These are phyloP conservation scores for Colletotrichum lindemuthianum DNA, from an alignment of 2,329 filamentous ascomycete species.

Conservation along the genomic window DNA sequence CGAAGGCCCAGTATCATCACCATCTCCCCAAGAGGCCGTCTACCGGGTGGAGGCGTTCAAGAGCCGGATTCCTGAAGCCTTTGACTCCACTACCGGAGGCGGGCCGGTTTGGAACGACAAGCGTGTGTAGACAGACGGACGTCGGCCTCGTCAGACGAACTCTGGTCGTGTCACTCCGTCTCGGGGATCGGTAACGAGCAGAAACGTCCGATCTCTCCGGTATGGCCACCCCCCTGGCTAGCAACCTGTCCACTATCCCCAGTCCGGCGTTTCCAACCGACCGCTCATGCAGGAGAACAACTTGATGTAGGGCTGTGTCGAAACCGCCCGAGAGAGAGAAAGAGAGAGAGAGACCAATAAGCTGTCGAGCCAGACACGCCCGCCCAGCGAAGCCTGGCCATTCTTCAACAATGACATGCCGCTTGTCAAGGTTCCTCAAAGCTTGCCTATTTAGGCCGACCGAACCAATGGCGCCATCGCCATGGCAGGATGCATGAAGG, in stretches of 20 bases:
- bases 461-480: conserved; percentile 25
- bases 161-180: no score
- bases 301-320: neutral
- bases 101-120: no score
- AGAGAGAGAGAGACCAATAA: neutral
- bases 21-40: no score
- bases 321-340: neutral
- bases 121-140: no score
- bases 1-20: no score
- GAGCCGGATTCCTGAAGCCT: no score
- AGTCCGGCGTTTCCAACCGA: neutral
- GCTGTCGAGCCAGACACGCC: neutral
- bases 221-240: neutral
- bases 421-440: neutral
- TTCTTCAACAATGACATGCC: neutral
- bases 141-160: no score
- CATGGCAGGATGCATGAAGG: conserved; percentile 12
- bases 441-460: conserved; percentile 19
- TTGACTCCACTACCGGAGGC: no score
- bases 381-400: neutral
- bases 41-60: no score
- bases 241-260: neutral
- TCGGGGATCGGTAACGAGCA: no score
- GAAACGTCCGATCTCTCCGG: no score
- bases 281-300: conserved; percentile 5